Percentiles rank a stretch among this genome's conserved stretches.
Conservation (phyloP, 805 yeast species). For the Teunomyces kruisii region DNA sequence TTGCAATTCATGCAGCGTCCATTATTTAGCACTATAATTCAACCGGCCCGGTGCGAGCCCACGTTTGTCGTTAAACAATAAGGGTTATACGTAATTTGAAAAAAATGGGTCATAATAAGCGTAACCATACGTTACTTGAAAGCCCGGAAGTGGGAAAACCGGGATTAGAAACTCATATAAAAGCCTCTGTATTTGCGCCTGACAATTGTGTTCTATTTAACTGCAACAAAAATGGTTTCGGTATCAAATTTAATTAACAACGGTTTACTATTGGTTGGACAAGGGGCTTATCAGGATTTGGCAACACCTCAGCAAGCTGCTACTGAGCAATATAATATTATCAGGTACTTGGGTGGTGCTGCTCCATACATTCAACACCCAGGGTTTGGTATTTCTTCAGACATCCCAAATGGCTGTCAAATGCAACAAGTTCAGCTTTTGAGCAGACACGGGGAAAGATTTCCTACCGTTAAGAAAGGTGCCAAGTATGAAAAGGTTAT, state of each 20-base stretch:
- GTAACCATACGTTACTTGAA: too few relatives aligned
- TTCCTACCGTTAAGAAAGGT: conserved; percentile 44
- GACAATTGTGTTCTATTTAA: neutral
- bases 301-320: conserved; percentile 43
- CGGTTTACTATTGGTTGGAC: conserved; percentile 30
- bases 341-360: conserved; percentile 52
- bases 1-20: neutral
- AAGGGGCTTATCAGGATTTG: conserved; percentile 25
- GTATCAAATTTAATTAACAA: conserved; percentile 27
- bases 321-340: conserved; percentile 45
- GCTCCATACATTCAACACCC: conserved; percentile 55
- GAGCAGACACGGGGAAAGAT: conserved; percentile 84
- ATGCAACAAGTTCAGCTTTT: conserved; percentile 70
- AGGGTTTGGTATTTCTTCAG: conserved; percentile 54
- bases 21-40: too few relatives aligned
- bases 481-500: conserved; percentile 24
- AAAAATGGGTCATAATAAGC: too few relatives aligned
- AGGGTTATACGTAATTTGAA: too few relatives aligned
- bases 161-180: too few relatives aligned
- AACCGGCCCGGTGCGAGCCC: neutral
- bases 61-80: neutral
- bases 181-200: neutral
- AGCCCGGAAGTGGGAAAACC: too few relatives aligned
- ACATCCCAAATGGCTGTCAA: conserved; percentile 49
- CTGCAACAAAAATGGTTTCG: conserved; percentile 23